A percentile compares a stretch with the other conserved stretches of the same genome.
Conservation (phyloP, 495 filamentous ascomycete species). For the Trichoderma orchidacearum region DNA sequence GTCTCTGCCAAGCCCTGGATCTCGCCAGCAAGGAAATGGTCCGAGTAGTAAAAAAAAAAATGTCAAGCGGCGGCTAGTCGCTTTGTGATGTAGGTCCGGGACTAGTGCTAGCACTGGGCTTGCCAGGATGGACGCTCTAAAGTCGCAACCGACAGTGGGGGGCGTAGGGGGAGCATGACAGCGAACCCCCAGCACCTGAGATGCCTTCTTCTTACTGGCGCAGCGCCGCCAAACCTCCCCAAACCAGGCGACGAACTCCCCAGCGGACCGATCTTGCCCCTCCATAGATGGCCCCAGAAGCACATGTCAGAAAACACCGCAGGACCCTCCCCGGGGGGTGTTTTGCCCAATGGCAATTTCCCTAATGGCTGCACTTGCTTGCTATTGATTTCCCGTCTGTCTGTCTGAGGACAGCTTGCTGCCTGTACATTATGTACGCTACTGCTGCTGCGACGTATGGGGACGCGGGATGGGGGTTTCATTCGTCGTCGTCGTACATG, state of each 20-base stretch:
- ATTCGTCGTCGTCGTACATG: background rate
- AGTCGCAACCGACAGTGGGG: background rate
- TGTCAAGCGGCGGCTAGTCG: background rate
- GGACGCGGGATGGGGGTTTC: background rate
- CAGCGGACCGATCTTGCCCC: background rate
- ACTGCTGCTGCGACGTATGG: no score
- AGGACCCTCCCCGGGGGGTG: background rate
- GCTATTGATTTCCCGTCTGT: no score
- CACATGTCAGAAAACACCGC: constrained; percentile 1
- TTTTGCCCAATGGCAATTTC: background rate
- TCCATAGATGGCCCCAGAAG: background rate
- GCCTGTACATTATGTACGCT: no score
- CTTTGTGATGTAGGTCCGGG: background rate
- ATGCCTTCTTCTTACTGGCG: background rate
- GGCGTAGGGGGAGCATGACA: background rate
- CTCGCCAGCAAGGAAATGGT: background rate
- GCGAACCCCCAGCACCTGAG: background rate
- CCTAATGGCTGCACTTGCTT: background rate
- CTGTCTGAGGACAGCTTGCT: no score
- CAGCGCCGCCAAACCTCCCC: no score
- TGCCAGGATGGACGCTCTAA: background rate
- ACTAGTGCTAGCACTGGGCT: no score
- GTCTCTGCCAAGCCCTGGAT: background rate
- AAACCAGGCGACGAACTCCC: background rate
- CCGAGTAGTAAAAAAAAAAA: background rate